Evolutionary conservation across 352 stramenopile species (phyloP).

Genomic region (Phytophthora europaea): DNA sequence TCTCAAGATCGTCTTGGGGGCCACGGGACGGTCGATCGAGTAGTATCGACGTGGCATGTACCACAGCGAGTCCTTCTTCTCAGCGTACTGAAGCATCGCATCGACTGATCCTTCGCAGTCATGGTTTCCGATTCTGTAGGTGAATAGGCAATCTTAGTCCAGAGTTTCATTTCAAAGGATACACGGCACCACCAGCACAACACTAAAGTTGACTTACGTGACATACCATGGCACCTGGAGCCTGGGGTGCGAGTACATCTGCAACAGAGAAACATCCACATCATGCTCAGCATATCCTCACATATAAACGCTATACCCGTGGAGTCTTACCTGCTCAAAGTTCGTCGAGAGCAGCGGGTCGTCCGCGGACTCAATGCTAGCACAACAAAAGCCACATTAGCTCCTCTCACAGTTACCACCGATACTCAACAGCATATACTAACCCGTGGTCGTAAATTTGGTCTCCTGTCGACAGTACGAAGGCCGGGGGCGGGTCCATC

Average conservation of each 20-base stretch:
- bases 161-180: neutral
- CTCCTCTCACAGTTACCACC: neutral
- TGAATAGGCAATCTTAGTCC: neutral
- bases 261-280: conserved; percentile 7
- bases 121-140: conserved; percentile 84
- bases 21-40: conserved; percentile 78
- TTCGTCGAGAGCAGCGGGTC: conserved; percentile 72
- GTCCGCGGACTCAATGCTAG: conserved; percentile 64
- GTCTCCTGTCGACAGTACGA: conserved; percentile 87
- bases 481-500: conserved; percentile 71
- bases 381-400: neutral
- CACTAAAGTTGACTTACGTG: conserved; percentile 54
- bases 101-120: conserved; percentile 89
- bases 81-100: conserved; percentile 84
- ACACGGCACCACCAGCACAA: neutral
- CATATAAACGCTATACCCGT: neutral
- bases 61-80: conserved; percentile 76
- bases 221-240: conserved; percentile 89
- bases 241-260: conserved; percentile 81
- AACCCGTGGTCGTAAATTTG: conserved; percentile 90
- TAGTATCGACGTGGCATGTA: conserved; percentile 88
- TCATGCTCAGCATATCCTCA: neutral
- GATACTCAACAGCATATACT: neutral
- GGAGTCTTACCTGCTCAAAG: conserved; percentile 73
- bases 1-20: conserved; percentile 82